Base-by-base conservation (phyloP, 148 eudicot species). In the Bassia scoparia region DNA sequence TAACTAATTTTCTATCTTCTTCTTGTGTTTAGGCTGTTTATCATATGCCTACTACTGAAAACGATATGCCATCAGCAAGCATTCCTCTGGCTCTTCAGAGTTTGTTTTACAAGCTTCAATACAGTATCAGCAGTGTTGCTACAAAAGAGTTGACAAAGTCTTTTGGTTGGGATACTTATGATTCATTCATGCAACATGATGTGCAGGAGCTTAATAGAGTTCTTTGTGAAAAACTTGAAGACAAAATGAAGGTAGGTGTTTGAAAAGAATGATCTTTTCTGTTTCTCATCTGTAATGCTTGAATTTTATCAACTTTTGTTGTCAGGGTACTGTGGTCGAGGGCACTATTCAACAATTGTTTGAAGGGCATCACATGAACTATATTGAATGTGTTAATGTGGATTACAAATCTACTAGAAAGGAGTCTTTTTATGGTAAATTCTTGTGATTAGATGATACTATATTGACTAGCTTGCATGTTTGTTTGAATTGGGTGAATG, bases 1-100 rank as follows among this genome's bases (percentile, higher is more conserved):
- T n/a, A n/a, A n/a, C n/a, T n/a, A n/a, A n/a, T n/a, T n/a, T n/a
- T n/a, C n/a, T n/a, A n/a, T n/a, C n/a, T n/a, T n/a, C n/a, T 4
- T 13, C n/a, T 72, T 78, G 52, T 76, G 61, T 65, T 81, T 87
- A 95, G 99, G 97, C 96, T 70, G 99, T 95, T 56, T 95, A 95
- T 78, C 99, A 91, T 81, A 95, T 95, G 99, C 99, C 99, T 27
- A 95, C 99, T 15, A 91, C 99, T n/a, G 99, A 95, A 84, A 95
- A 90, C 85, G 99, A 95, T 77, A 87, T 82, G 81, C 97, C 97
- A 15, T 75, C 89, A 29, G 83, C 81, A 34, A 95, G 99, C 80
- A 95, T 95, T 63, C 94, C 99, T 71, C 73, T 95, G 81, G 99
- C 99, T 33, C 78, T 95, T 31, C 99, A 95, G 76, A 95, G 99